phyloP scores from a whole-genome alignment of 306 rosid species.

The Castanea mollissima region DNA sequence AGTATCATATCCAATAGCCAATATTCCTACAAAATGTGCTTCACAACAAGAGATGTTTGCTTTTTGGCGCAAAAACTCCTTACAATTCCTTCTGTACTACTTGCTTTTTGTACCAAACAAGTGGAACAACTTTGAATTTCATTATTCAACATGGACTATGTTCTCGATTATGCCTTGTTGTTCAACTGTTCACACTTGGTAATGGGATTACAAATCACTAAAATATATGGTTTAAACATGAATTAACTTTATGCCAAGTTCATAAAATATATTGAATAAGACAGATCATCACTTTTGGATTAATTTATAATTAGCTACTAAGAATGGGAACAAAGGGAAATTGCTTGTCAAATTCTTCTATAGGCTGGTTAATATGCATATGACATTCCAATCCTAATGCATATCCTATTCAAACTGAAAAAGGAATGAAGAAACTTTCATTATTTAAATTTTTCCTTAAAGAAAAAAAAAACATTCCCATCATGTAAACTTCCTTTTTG shows the following conservation, averaged over 20 bases:
- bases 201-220: neutral
- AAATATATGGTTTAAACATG: neutral
- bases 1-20: neutral
- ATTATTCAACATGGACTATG: neutral
- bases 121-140: neutral
- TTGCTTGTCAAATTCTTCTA: neutral
- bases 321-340: neutral
- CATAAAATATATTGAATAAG: neutral
- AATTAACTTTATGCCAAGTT: neutral
- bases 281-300: neutral
- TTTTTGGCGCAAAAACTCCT: neutral
- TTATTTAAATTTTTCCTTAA: neutral
- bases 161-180: neutral
- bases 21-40: neutral
- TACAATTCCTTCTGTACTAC: neutral
- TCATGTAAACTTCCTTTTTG: neutral
- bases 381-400: neutral
- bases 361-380: neutral
- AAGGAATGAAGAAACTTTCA: too few relatives aligned
- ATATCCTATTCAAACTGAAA: too few relatives aligned
- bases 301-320: neutral
- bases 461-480: neutral
- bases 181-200: constrained; percentile 15
- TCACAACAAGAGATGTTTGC: neutral
- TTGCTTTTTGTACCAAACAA: neutral